phyloP scores from a whole-genome alignment of 805 yeast genomes.

The Myxozyma nipponensis region DNA sequence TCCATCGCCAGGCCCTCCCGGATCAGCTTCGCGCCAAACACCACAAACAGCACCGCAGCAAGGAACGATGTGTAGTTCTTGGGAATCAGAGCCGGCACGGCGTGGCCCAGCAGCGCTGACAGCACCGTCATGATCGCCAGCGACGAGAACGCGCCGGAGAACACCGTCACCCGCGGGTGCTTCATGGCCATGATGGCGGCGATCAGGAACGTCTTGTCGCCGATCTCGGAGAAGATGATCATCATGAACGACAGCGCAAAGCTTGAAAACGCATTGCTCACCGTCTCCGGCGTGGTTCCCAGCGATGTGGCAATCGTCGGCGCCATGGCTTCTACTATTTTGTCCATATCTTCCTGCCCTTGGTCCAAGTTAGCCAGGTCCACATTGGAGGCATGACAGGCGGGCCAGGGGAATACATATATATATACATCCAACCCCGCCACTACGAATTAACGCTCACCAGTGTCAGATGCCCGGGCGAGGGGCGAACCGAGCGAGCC shows the following conservation, averaged over 20 bases:
- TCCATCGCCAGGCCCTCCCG: conserved; percentile 78
- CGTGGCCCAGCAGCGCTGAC: conserved; percentile 87
- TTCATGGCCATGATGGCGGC: conserved; percentile 99
- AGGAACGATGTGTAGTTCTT: conserved; percentile 72
- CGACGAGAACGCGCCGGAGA: conserved; percentile 80
- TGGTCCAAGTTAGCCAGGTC: neutral
- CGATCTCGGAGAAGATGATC: conserved; percentile 94
- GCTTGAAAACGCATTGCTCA: conserved; percentile 13
- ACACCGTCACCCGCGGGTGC: conserved; percentile 77
- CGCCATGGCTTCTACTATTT: conserved; percentile 16
- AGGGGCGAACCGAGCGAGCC: conserved; percentile 23
- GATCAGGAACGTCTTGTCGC: conserved; percentile 93
- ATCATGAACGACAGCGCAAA: conserved; percentile 79
- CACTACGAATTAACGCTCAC: no score
- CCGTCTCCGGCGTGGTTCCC: conserved; percentile 15
- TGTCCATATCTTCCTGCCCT: conserved; percentile 16
- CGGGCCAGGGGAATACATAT: no score
- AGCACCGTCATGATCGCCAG: conserved; percentile 85
- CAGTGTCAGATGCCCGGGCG: conserved; percentile 3
- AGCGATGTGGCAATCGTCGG: conserved; percentile 19
- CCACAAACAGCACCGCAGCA: conserved; percentile 76
- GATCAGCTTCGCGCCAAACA: conserved; percentile 69
- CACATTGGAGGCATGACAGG: neutral
- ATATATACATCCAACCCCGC: no score
- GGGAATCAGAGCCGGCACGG: conserved; percentile 79